Percentiles rank a stretch among this genome's conserved stretches.
Conservation (phyloP, 169 alveolate species). For the Perkinsus marinus region DNA sequence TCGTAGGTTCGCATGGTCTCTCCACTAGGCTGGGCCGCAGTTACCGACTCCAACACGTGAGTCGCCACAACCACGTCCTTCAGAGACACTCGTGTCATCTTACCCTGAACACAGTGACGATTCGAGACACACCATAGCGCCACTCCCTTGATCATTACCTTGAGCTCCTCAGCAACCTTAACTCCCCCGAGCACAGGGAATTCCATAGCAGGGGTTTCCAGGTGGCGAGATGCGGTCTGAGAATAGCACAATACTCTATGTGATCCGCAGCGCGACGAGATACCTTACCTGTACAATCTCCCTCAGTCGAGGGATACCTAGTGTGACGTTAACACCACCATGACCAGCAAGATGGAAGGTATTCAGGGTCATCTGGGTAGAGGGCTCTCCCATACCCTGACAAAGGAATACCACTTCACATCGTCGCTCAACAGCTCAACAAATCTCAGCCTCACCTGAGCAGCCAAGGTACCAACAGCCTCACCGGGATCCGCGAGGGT, state of each 20-base stretch:
- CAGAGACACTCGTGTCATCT: neutral
- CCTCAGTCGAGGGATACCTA: constrained; percentile 97
- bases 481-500: constrained; percentile 83
- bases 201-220: constrained; percentile 38
- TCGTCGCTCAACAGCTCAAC: constrained; percentile 7
- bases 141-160: constrained; percentile 58
- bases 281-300: constrained; percentile 84
- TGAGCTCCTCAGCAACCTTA: constrained; percentile 24
- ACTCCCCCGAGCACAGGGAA: constrained; percentile 34
- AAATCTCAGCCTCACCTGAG: constrained; percentile 40
- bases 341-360: constrained; percentile 99
- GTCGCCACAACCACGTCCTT: neutral
- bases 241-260: too few relatives aligned
- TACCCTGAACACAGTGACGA: neutral
- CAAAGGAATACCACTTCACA: neutral
- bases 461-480: constrained; percentile 97
- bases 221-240: neutral
- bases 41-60: neutral
- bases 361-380: constrained; percentile 98
- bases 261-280: too few relatives aligned
- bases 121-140: constrained; percentile 27
- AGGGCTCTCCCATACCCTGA: constrained; percentile 94
- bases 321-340: constrained; percentile 97
- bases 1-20: neutral
- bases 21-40: neutral